Base-by-base conservation (phyloP, 2,329 filamentous ascomycete species). In the Alternaria gansuensis region DNA sequence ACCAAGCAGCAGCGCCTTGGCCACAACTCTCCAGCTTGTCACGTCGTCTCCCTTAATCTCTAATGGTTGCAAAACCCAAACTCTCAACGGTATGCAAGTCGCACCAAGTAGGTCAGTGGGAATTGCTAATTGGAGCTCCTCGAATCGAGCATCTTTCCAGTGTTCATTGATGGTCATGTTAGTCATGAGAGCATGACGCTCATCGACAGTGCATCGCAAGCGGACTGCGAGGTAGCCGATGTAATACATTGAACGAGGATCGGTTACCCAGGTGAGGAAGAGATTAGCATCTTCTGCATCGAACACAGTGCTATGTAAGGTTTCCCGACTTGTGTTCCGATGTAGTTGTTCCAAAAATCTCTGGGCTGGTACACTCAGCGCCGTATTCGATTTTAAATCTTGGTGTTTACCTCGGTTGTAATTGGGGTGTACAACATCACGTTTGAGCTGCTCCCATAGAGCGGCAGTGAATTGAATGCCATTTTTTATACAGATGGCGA, bases 231-330 rank as follows among this genome's bases (percentile, higher is more conserved):
- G 28, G 14, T 33, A n/a, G 14, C 54, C 17, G 28, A 65, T 63
- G 41, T 65, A 67, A 26, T 62, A 65, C 51, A 59, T 57, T 0
- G 59, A 67, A 13, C 64, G 60, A 26, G 62, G 60, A 31, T 67
- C 64, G 0, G 64, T 63, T 11, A 67, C 44, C 64, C 64, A 67
- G 0, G 57, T 67, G 10, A 67, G 23, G 40, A 67, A 67, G 17
- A 65, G 36, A 1, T 54, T 51, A 2, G 62, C 62, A 10, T 67
- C 62, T 43, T 60, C 51, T 7, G 58, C 7, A 8, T 41, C 48
- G 23, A 65, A 59, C 1, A 2, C 24, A 11, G 33, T 29, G 2
- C 55, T 48, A 7, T 28, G 5, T 17, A 43, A 23, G 2, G 56
- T 53, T 24, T 44, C 23, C 2, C 54, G 13, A 11, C 55, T 3